Evolutionary conservation across 148 eudicot species (phyloP), one percentile per base, ranked within the genome.

Genomic region (Cornus florida): DNA sequence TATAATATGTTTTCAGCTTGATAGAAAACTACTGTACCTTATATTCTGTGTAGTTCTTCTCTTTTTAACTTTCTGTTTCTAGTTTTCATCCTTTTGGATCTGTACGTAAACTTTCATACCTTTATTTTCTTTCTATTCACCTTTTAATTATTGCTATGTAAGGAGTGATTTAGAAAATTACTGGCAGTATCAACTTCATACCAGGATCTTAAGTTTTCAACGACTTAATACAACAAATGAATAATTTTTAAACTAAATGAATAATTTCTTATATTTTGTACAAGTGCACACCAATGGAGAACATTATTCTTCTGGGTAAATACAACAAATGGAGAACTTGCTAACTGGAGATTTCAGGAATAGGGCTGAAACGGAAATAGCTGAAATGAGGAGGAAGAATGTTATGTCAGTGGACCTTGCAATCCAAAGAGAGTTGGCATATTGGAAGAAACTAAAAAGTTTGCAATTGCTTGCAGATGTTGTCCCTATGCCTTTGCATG

Each of bases 331-430:
- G 11, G 68, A n/a, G 48, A 35, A 74, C 35, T 74, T 59, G 77
- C 38, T 20, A 32, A 24, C 48, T 74, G 8, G 14, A 74, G 66
- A n/a, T 35, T 74, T 10, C 48, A 35, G 50, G 77, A 19, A 77
- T n/a, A 69, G 7, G 32, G 38, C 38, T 35, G 9, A 6, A 28
- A 57, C 16, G 16, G 65, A 65, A 73, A 89, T 89, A 86, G 82
- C 66, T 38, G 75, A 57, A 75, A 81, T 69, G 14, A 81, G 86
- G 69, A 39, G 17, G 75, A 76, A 75, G 24, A 70, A 82, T 78
- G 79, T 80, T 33, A 88, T 88, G 83, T 86, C 83, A 14, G 86
- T 84, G 69, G 89, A 84, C 80, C 81, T 88, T 73, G 91, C 89
- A 32, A 78, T 88, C 76, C 75, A 77, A 56, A 86, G 89, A 77